A percentile compares a stretch with the other conserved stretches of the same genome.
phyloP scores from a whole-genome alignment of 2,329 filamentous ascomycete genomes.

The Microsporum ferrugineum region DNA sequence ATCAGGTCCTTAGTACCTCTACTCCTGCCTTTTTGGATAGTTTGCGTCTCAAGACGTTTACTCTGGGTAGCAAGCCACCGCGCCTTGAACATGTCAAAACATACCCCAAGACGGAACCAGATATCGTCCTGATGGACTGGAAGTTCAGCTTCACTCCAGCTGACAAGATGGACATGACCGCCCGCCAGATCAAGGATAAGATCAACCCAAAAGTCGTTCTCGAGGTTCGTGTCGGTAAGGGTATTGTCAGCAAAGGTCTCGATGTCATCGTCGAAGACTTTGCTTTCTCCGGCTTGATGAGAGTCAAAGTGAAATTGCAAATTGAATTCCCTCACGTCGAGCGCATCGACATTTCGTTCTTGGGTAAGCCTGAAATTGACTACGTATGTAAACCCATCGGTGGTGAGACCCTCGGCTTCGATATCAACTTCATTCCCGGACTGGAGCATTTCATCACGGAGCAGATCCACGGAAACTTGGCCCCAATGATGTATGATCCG shows the following conservation, averaged over 20 bases:
- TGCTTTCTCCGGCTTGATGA: conserved; percentile 90
- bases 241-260: conserved; percentile 90
- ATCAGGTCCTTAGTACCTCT: conserved; percentile 86
- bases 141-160: conserved; percentile 99
- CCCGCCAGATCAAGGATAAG: conserved; percentile 83
- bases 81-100: conserved; percentile 97
- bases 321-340: conserved; percentile 93
- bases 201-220: conserved; percentile 94
- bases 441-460: conserved; percentile 89
- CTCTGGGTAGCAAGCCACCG: conserved; percentile 86
- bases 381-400: conserved; percentile 97
- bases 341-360: conserved; percentile 86
- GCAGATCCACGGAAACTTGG: conserved; percentile 85
- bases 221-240: conserved; percentile 89
- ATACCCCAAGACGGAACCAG: conserved; percentile 88
- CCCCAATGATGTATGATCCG: conserved; percentile 95
- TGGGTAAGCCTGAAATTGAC: conserved; percentile 79
- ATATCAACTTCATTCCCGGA: conserved; percentile 97
- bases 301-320: conserved; percentile 94
- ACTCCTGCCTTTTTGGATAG: conserved; percentile 90
- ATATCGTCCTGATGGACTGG: conserved; percentile 98
- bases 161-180: conserved; percentile 82
- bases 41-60: conserved; percentile 84
- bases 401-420: conserved; percentile 89
- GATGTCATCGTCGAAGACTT: conserved; percentile 98